Evolutionary conservation across 805 yeast species (phyloP), one percentile per base, ranked within the genome.

Genomic region (Pichia nanzhaoensis): DNA sequence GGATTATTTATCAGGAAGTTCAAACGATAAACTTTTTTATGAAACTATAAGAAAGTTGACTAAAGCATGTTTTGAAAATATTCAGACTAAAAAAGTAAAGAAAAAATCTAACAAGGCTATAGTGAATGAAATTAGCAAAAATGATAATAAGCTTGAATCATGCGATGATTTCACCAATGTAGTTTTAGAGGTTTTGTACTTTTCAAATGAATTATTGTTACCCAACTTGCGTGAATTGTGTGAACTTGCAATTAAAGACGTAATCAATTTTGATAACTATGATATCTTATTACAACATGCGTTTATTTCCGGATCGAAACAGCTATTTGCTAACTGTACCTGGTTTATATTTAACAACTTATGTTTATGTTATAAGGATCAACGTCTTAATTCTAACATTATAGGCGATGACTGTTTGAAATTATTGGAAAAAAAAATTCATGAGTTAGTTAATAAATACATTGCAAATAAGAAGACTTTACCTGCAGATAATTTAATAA

Each of bases 331-430:
- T 41, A 74, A 77, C 44, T 77, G 95, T 56, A 65, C 81, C 21
- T 80, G 87, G 81, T 84, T 75, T 52, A 68, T 86, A 12, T 78
- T 75, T 51, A 71, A 75, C 51, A 86, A 87, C 57, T 63, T 84
- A 45, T 88, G 80, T 27, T 56, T 77, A 3, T 55, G 85, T 14
- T 64, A 88, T 30, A 73, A 78, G 43, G 81, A 79, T 36, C 21
- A 31, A 19, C 62, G 63, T 1, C 67, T 69, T 3, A 37, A 36
- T 21, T 22, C 37, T 3, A 45, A 20, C 22, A n/a, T 30, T 6
- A 17, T 50, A 2, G 48, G 42, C 16, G 37, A 37, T 12, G 45
- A 39, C 3, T 48, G 49, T 41, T 30, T 37, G 2, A 12, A 10
- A 4, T 27, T 17, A 13, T 20, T 50, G 24, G 51, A 45, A 9